Evolutionary conservation across 345 rosid genomes (phyloP).

Genomic region (Ricinus communis): DNA sequence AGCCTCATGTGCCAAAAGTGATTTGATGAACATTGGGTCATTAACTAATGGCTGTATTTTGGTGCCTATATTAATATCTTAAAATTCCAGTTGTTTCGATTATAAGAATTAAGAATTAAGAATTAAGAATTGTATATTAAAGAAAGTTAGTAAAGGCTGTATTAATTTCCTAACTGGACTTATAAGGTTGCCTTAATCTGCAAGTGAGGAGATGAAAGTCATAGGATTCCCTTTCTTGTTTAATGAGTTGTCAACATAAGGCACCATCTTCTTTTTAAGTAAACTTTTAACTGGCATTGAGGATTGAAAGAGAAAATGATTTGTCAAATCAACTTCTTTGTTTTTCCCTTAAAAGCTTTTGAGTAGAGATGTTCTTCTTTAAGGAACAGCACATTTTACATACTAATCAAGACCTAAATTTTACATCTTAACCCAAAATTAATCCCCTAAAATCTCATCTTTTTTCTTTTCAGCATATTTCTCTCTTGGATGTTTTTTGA

Average conservation of each 20-base stretch:
- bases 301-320: slow-evolving; percentile 16
- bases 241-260: slow-evolving; percentile 39
- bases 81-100: not conserved
- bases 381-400: slow-evolving; percentile 15
- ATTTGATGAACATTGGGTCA: slow-evolving; percentile 3
- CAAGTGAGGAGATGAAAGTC: slow-evolving; percentile 10
- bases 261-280: slow-evolving; percentile 19
- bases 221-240: slow-evolving; percentile 22
- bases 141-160: not conserved
- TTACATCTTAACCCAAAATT: not conserved
- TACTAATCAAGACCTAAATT: not conserved
- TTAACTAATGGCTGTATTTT: not conserved
- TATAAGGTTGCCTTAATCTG: slow-evolving; percentile 2
- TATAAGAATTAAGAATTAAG: not conserved
- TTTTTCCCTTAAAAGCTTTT: slow-evolving; percentile 10
- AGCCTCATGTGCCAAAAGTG: not conserved
- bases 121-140: not conserved
- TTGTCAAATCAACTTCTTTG: slow-evolving; percentile 28
- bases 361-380: slow-evolving; percentile 22
- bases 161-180: not conserved
- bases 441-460: not conserved
- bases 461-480: not conserved
- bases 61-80: not conserved
- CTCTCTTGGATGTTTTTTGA: not conserved
- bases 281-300: slow-evolving; percentile 22